A percentile compares a stretch with the other conserved stretches of the same genome.
Evolutionary conservation across 1,284 basidiomycete genomes (phyloP).

Genomic region (Cutaneotrichosporon sp.): DNA sequence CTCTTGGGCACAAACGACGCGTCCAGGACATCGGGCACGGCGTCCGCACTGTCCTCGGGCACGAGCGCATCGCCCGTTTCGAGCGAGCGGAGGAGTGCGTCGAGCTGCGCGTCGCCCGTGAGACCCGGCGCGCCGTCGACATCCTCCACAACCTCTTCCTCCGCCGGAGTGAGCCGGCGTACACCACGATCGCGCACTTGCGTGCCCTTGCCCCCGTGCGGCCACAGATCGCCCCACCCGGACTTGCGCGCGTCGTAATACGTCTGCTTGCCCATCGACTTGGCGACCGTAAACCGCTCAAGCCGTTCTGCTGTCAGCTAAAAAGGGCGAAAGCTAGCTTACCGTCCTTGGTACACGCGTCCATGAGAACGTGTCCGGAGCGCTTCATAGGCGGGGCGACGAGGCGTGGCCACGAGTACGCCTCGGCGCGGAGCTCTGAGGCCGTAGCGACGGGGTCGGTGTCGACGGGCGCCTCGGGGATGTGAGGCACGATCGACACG

Average conservation of each 20-base stretch:
- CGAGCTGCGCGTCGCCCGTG: slow-evolving; percentile 6
- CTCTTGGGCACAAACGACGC: too few relatives aligned
- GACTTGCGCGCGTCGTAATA: slow-evolving; percentile 95
- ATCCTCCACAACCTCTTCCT: slow-evolving; percentile 13
- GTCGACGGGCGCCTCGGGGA: neutral
- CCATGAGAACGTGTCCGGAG: slow-evolving; percentile 87
- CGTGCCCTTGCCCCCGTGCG: slow-evolving; percentile 70
- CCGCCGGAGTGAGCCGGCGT: slow-evolving; percentile 21
- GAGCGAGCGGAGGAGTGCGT: neutral
- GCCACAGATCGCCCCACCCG: slow-evolving; percentile 90
- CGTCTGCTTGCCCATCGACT: slow-evolving; percentile 85
- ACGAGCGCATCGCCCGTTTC: neutral
- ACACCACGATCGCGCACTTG: slow-evolving; percentile 55
- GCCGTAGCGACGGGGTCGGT: slow-evolving; percentile 13
- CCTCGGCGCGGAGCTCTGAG: slow-evolving; percentile 37
- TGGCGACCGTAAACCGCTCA: slow-evolving; percentile 80
- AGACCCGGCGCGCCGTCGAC: neutral
- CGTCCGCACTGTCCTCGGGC: neutral
- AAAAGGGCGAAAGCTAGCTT: too few relatives aligned
- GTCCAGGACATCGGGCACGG: too few relatives aligned
- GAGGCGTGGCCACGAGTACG: slow-evolving; percentile 83
- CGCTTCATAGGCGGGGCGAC: slow-evolving; percentile 85
- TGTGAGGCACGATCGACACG: slow-evolving; percentile 9
- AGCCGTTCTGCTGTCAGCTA: slow-evolving; percentile 52
- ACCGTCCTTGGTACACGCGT: slow-evolving; percentile 81